Evolutionary conservation across 768 basidiomycete genomes (phyloP).

Genomic region (Termitomyces sp.): DNA sequence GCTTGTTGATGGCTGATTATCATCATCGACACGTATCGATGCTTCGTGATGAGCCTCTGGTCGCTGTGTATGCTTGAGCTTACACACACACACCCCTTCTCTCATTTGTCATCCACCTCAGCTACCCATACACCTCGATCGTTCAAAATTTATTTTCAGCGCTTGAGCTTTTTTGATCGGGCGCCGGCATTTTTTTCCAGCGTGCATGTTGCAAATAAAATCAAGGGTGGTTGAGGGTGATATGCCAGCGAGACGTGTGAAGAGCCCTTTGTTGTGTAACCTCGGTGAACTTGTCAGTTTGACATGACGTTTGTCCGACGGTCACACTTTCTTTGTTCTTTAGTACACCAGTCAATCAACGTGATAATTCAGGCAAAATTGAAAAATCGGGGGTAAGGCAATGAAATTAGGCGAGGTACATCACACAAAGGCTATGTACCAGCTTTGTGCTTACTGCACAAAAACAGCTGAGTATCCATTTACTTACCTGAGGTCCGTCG

Average conservation of each 20-base stretch:
- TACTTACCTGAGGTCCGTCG: too few relatives aligned
- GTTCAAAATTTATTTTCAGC: too few relatives aligned
- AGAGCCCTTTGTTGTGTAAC: neutral
- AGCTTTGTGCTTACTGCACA: too few relatives aligned
- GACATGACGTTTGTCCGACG: neutral
- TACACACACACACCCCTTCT: neutral
- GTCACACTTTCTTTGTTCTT: neutral
- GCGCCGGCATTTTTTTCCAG: neutral
- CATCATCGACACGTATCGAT: neutral
- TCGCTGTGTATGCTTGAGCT: neutral
- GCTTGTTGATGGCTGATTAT: neutral
- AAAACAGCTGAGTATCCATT: too few relatives aligned
- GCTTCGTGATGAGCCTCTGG: neutral
- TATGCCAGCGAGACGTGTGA: neutral
- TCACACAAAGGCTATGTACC: too few relatives aligned
- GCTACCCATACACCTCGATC: neutral
- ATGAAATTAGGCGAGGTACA: too few relatives aligned
- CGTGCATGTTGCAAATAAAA: neutral
- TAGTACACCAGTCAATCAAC: too few relatives aligned
- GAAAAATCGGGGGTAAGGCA: neutral
- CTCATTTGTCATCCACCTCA: too few relatives aligned
- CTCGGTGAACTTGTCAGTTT: neutral
- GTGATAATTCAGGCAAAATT: too few relatives aligned
- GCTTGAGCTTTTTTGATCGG: neutral
- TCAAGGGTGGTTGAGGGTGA: neutral